These are phyloP conservation scores for Mucor mucedo DNA, from an alignment of 371 early-diverging fungal species.

Conservation along the genomic window DNA sequence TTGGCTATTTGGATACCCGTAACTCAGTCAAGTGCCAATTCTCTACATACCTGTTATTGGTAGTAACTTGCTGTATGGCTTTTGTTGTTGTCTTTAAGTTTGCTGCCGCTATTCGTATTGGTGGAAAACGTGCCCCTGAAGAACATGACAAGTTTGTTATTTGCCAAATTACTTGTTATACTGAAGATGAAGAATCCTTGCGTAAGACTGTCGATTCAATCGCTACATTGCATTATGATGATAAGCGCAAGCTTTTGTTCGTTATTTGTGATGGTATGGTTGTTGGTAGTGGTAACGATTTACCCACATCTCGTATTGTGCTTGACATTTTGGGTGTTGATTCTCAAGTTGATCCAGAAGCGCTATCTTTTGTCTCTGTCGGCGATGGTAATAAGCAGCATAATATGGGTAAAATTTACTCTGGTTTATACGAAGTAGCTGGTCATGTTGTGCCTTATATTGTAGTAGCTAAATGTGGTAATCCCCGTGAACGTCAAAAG, in stretches of 20 bases:
- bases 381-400: constrained; percentile 86
- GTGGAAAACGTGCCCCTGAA: constrained; percentile 80
- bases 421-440: constrained; percentile 85
- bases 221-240: constrained; percentile 83
- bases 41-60: constrained; percentile 84
- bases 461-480: constrained; percentile 93
- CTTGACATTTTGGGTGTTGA: constrained; percentile 89
- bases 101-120: constrained; percentile 89
- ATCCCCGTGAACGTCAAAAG: constrained; percentile 76
- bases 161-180: constrained; percentile 93
- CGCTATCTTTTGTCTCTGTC: constrained; percentile 85
- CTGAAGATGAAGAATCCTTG: constrained; percentile 95
- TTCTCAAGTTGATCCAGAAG: constrained; percentile 78
- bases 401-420: constrained; percentile 94
- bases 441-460: constrained; percentile 81
- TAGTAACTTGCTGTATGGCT: constrained; percentile 76
- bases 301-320: constrained; percentile 95
- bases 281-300: constrained; percentile 91
- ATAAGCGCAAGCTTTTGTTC: constrained; percentile 91
- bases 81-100: constrained; percentile 91
- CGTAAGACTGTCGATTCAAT: constrained; percentile 94
- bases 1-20: constrained; percentile 88
- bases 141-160: constrained; percentile 92
- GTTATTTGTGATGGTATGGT: constrained; percentile 89
- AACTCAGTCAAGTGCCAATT: constrained; percentile 83